Base-by-base conservation (phyloP, 2,329 filamentous ascomycete genomes). In the Gaeumannomyces sp. region DNA sequence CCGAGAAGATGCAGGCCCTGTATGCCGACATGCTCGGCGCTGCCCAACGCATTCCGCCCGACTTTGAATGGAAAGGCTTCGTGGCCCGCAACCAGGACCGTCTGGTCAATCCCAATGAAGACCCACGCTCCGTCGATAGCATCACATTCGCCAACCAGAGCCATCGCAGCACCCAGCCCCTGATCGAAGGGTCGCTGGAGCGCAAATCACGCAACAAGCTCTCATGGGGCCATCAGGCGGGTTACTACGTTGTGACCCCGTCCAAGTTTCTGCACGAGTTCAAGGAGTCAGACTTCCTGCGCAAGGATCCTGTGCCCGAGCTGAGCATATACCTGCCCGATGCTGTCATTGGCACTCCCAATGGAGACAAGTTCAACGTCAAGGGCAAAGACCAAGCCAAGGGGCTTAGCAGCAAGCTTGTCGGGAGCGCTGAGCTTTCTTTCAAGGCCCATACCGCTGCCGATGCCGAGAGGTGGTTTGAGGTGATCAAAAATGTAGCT, bases 11-110 rank as follows among this genome's bases (percentile, higher is more conserved):
- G 50, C 89, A 90, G 67, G 85, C 87, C 61, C 86, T 97, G 84
- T 95, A 96, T 75, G 84, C 84, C 62, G 93, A 97, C 74, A 94
- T 98, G 77, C 83, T 95, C 35, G 85, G 83, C 67, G 88, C 86
- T 14, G 83, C 89, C 4, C 91, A 96, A 78, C 85, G 85, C 61
- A 87, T 99, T 60, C 89, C 92, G 0, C 83, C 84, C 8, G 90
- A 97, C 73, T 94, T 96, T 70, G 95, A 99, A 78, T 99, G 94
- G 94, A 87, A 89, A 67, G 88, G 89, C 70, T 99, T 99, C 79
- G 79, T 87, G 62, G 77, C 85, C 69, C 89, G 93, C 71, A 90
- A 89, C 74, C 80, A 83, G 68, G 83, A 88, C 68, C 80, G 89
- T 11, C 85, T 99, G 33, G 89, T 96, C 71, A 88, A 97, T 76